A percentile compares a stretch with the other conserved stretches of the same genome.
These are phyloP conservation scores for Trypanosoma grayi DNA, from an alignment of 208 protist genomes.

Conservation along the genomic window DNA sequence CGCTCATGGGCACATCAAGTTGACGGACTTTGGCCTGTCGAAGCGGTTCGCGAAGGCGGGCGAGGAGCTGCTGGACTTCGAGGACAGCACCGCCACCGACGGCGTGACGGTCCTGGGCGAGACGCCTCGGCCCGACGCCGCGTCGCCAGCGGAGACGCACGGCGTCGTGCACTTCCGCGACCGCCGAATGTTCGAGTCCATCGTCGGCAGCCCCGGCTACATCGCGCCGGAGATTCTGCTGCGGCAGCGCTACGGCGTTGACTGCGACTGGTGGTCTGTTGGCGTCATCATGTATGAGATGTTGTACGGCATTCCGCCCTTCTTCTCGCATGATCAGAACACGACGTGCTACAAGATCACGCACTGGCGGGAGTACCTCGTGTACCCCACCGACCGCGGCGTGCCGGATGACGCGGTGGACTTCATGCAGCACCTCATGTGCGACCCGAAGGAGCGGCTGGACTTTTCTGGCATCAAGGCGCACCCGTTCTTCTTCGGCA, in stretches of 20 bases:
- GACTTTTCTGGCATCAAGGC: conserved; percentile 69
- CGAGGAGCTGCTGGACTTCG: conserved; percentile 69
- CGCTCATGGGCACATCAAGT: conserved; percentile 95
- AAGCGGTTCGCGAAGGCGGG: conserved; percentile 81
- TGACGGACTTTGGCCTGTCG: conserved; percentile 97
- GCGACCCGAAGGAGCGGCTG: conserved; percentile 79
- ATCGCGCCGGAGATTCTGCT: conserved; percentile 96
- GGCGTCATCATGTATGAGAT: conserved; percentile 98
- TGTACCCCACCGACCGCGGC: conserved; percentile 79
- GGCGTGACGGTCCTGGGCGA: neutral
- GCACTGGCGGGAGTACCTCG: conserved; percentile 89
- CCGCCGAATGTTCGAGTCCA: conserved; percentile 87
- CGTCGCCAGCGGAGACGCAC: neutral
- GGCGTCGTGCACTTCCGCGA: conserved; percentile 18
- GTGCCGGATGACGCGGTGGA: conserved; percentile 88
- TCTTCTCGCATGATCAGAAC: conserved; percentile 91
- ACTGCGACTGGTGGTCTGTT: conserved; percentile 98
- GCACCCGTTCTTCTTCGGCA: conserved; percentile 78
- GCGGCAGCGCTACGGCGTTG: conserved; percentile 91
- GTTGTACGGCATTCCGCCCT: conserved; percentile 95
- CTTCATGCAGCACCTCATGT: conserved; percentile 91
- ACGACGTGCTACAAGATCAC: conserved; percentile 95
- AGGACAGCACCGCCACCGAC: conserved; percentile 14
- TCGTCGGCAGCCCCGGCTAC: conserved; percentile 97
- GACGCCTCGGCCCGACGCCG: neutral